Base-by-base conservation (phyloP, 2,329 filamentous ascomycete genomes). In the Alternaria gansuensis region DNA sequence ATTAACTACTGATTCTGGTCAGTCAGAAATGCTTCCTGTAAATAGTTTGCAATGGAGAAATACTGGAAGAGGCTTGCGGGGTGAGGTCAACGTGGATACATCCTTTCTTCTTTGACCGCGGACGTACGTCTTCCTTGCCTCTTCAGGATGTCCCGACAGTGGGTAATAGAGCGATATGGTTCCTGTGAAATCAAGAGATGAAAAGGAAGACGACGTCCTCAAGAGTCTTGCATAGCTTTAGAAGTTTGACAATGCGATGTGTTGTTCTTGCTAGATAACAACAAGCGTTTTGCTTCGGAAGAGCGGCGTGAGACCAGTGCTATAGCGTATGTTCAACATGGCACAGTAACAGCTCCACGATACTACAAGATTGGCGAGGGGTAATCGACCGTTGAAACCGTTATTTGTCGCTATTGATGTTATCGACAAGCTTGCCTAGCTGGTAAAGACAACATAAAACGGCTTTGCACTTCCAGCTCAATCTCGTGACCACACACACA, bases 251-350 rank as follows among this genome's bases (percentile, higher is more conserved):
- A 11, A 17, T 34, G 2, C 2, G 9, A 8, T 4, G 21, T n/a
- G 44, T 24, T 48, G 44, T 21, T 40, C 21, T 31, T 34, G 13
- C 13, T 10, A 34, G 21, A 21, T 7, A 26, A n/a, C 21, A 33
- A 34, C 21, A 48, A 34, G 31, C 31, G 44, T 34, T n/a, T 23
- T 34, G 29, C 44, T n/a, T 14, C 21, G 44, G 31, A 48, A 48
- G 48, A 52, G 39, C 50, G 29, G 51, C 51, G 31, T 44, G 51
- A 53, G 40, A 43, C 51, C 31, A 34, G 33, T 31, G 45, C 33
- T 14, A 53, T 60, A 63, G 57, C 57, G 51, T 57, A 51, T 65
- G 62, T 65, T 31, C 49, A 65, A 65, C 62, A 65, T 65, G 43
- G 57, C 60, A 65, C 62, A 60, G 49, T 54, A 37, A 48, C 50